A percentile compares a stretch with the other conserved stretches of the same genome.
phyloP scores from a whole-genome alignment of 2,329 filamentous ascomycete genomes.

The Neonectria neomacrospora region DNA sequence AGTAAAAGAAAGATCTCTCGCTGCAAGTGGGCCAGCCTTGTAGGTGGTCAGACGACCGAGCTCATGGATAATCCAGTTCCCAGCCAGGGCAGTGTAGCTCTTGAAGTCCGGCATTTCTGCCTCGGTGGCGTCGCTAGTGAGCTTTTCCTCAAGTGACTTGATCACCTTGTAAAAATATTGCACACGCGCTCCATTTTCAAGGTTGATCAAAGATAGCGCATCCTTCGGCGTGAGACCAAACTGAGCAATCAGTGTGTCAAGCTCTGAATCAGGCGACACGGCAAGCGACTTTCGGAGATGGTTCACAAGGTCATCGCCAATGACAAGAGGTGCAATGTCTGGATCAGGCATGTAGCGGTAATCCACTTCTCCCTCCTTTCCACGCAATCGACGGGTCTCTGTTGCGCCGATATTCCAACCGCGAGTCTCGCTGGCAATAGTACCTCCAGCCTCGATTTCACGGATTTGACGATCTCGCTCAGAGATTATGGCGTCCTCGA shows the following conservation, averaged over 20 bases:
- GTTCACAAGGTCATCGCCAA: conserved; percentile 75
- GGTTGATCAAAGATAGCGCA: conserved; percentile 78
- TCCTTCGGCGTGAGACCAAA: conserved; percentile 84
- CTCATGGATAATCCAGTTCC: conserved; percentile 80
- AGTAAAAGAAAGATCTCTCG: conserved; percentile 53
- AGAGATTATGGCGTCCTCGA: conserved; percentile 93
- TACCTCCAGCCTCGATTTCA: conserved; percentile 79
- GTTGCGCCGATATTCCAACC: conserved; percentile 90
- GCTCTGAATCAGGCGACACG: conserved; percentile 75
- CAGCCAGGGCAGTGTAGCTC: conserved; percentile 59
- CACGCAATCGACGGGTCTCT: conserved; percentile 82
- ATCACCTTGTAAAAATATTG: conserved; percentile 84
- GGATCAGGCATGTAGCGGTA: conserved; percentile 99
- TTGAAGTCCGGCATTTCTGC: conserved; percentile 44
- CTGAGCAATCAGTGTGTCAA: conserved; percentile 68
- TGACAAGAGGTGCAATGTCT: conserved; percentile 82
- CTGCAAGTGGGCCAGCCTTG: conserved; percentile 49
- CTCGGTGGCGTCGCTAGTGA: conserved; percentile 37
- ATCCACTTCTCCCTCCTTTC: conserved; percentile 96
- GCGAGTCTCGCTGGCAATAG: conserved; percentile 85
- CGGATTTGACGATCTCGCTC: conserved; percentile 90
- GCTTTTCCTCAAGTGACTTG: conserved; percentile 53
- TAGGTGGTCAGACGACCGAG: conserved; percentile 74
- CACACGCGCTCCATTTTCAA: conserved; percentile 82
- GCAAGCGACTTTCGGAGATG: conserved; percentile 73